A percentile compares a stretch with the other conserved stretches of the same genome.
These are phyloP conservation scores for Candida yuanshanica DNA, from an alignment of 805 yeast genomes.

Conservation along the genomic window DNA sequence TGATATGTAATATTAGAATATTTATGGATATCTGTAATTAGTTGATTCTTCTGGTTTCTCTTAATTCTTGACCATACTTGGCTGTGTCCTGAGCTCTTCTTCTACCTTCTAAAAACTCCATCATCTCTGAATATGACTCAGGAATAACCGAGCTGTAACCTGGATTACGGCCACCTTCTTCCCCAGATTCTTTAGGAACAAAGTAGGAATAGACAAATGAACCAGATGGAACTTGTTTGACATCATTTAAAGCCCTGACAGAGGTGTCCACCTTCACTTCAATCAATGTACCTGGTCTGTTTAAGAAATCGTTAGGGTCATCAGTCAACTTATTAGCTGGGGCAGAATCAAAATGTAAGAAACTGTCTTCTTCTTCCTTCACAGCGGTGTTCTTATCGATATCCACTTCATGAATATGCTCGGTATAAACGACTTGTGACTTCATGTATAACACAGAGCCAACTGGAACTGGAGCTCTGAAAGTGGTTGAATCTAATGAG, in stretches of 20 bases:
- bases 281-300: constrained; percentile 78
- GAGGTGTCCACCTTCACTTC: constrained; percentile 86
- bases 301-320: constrained; percentile 51
- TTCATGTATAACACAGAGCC: constrained; percentile 83
- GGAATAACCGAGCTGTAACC: constrained; percentile 80
- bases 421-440: constrained; percentile 83
- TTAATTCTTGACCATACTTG: constrained; percentile 45
- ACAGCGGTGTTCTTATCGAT: constrained; percentile 5
- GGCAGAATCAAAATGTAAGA: constrained; percentile 47
- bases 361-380: constrained; percentile 21
- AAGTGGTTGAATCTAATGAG: constrained; percentile 84
- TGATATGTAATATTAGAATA: background rate
- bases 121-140: constrained; percentile 86
- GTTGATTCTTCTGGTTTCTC: background rate
- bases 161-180: constrained; percentile 31
- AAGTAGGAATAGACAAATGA: constrained; percentile 85
- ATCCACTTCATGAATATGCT: constrained; percentile 51
- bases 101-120: constrained; percentile 84
- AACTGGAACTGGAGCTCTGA: constrained; percentile 93
- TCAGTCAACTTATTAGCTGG: constrained; percentile 49
- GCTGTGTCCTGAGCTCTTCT: constrained; percentile 86
- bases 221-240: constrained; percentile 66
- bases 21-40: background rate
- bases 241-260: constrained; percentile 63
- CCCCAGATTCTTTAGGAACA: constrained; percentile 56